Conservation (phyloP, 2,329 filamentous ascomycete genomes). For the Pseudogymnoascus sp. region DNA sequence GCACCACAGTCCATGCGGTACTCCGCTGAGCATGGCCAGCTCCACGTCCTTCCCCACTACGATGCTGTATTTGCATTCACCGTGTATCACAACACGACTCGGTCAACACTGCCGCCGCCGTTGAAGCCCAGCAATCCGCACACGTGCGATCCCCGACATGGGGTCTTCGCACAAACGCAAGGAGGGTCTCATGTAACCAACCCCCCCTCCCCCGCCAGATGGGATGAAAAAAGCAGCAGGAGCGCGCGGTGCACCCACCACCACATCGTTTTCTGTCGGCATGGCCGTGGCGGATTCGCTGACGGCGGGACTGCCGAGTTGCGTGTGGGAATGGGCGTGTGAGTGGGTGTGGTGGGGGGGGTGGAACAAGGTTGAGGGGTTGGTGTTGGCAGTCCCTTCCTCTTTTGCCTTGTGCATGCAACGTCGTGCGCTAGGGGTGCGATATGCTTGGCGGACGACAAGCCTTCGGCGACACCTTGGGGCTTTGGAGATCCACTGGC, state of each 20-base stretch:
- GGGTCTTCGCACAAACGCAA: neutral
- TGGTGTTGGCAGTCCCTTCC: neutral
- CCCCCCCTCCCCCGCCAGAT: neutral
- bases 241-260: neutral
- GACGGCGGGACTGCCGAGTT: neutral
- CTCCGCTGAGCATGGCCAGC: neutral
- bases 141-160: neutral
- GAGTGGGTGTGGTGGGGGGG: neutral
- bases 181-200: neutral
- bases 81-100: neutral
- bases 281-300: neutral
- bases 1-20: neutral
- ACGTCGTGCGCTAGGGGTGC: neutral
- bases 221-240: neutral
- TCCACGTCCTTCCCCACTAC: neutral
- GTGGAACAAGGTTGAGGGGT: neutral
- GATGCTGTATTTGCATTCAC: neutral
- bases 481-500: neutral
- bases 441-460: neutral
- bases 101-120: neutral
- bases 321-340: neutral
- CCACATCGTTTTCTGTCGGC: neutral
- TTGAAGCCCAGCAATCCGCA: neutral
- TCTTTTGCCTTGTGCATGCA: neutral
- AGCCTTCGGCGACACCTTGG: conserved; percentile 1